A percentile compares a stretch with the other conserved stretches of the same genome.
Conservation (phyloP, 805 yeast genomes). For the Candida oleophila region DNA sequence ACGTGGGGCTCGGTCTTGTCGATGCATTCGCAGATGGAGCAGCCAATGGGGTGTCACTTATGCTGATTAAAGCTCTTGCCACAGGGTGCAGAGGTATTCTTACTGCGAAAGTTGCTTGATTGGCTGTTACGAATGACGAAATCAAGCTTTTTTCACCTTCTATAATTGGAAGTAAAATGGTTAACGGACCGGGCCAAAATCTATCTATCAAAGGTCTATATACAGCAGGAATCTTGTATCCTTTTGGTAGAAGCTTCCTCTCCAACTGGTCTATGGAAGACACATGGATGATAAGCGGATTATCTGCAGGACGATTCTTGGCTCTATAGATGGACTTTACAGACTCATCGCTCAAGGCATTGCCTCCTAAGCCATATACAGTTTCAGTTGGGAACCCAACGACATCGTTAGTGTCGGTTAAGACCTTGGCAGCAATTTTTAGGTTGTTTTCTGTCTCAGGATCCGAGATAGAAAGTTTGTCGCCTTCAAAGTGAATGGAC, state of each 20-base stretch:
- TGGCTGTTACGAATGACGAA: constrained; percentile 78
- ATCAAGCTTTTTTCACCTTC: constrained; percentile 42
- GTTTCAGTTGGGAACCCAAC: constrained; percentile 98
- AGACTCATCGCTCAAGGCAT: constrained; percentile 70
- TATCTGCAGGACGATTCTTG: constrained; percentile 92
- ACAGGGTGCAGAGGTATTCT: constrained; percentile 84
- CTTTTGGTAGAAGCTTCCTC: constrained; percentile 50
- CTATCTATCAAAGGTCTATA: constrained; percentile 62
- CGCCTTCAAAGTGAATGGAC: constrained; percentile 48
- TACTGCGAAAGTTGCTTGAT: constrained; percentile 88
- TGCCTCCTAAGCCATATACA: constrained; percentile 93
- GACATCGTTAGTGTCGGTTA: constrained; percentile 52
- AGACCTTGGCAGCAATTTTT: constrained; percentile 54
- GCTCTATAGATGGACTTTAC: constrained; percentile 80
- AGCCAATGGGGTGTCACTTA: constrained; percentile 86
- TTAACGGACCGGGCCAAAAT: constrained; percentile 97
- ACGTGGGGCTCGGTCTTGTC: constrained; percentile 90
- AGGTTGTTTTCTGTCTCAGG: constrained; percentile 51
- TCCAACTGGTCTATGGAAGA: constrained; percentile 73
- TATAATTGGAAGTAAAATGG: constrained; percentile 70
- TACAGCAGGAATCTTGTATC: constrained; percentile 59
- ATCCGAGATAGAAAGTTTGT: constrained; percentile 46
- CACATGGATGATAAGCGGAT: constrained; percentile 89
- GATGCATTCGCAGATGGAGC: constrained; percentile 98
- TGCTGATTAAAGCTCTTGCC: constrained; percentile 84